Evolutionary conservation across 140 eudicot species (phyloP), one percentile per base, ranked within the genome.

Genomic region (Bidens hawaiensis): DNA sequence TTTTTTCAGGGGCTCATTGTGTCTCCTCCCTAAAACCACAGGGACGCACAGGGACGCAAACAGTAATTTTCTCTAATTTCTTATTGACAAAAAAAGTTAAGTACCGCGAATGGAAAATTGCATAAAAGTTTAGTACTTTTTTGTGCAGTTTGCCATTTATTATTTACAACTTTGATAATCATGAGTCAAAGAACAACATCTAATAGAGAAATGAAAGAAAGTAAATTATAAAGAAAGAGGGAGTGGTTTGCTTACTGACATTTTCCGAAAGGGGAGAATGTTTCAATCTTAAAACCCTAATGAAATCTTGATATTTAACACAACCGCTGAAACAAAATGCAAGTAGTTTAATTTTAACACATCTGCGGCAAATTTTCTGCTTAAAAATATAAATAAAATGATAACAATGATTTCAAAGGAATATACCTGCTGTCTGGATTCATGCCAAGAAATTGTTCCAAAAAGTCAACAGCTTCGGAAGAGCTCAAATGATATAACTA

Each of bases 361-460:
- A 25, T 40, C 27, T 18, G 10, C 26, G 11, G 64, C 63, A 34
- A 51, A 16, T n/a, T 7, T 21, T 51, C 17, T 23, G 24, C 43
- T 60, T 23, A 13, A 12, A 38, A 38, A 38, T 12, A 38, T 38
- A 38, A 10, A 38, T 38, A 38, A 38, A 38, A 10, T 21, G 25
- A 65, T 60, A 65, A 15, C 0, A 2, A 65, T 31, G 25, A 64
- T 42, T 23, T 60, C 13, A 30, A 17, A 26, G 31, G 15, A 63
- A 42, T 47, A 51, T 85, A 93, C 99, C 99, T 93, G 70, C 66
- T 23, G 64, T 93, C 88, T 1, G 99, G 99, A 60, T 88, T 85
- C 99, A 93, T 93, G 43, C 87, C 74, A 71, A 93, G 85, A 77
- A 80, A 93, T 68, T 58, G 77, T 38, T 82, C 96, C 83, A 93